A percentile compares a stretch with the other conserved stretches of the same genome.
Evolutionary conservation across 768 basidiomycete genomes (phyloP).

Genomic region (Trametes meyenii): DNA sequence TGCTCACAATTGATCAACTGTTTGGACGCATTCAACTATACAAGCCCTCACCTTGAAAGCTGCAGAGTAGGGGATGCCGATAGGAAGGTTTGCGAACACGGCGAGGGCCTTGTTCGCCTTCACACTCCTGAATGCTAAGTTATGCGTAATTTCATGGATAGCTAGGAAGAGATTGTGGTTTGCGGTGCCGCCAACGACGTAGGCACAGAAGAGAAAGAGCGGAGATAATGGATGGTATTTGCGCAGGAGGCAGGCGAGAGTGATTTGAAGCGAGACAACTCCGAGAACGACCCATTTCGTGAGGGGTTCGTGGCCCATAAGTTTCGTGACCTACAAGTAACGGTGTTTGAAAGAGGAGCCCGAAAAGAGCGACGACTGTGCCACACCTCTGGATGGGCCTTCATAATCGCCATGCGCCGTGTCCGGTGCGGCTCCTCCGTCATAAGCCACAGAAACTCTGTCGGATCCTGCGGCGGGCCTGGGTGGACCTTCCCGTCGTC

Average conservation of each 20-base stretch:
- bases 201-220: conserved; percentile 76
- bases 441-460: conserved; percentile 95
- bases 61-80: conserved; percentile 92
- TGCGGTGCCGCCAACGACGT: conserved; percentile 87
- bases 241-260: conserved; percentile 64
- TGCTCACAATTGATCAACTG: conserved; percentile 29
- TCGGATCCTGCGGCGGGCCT: conserved; percentile 69
- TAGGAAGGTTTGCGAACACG: conserved; percentile 90
- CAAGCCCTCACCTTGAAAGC: conserved; percentile 77
- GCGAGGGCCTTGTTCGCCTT: conserved; percentile 85
- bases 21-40: background rate
- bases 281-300: conserved; percentile 89
- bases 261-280: conserved; percentile 80
- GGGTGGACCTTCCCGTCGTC: conserved; percentile 46
- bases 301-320: conserved; percentile 93
- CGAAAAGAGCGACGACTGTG: background rate
- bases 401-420: conserved; percentile 85
- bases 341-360: background rate
- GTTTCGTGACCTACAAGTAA: conserved; percentile 75
- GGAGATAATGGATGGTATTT: conserved; percentile 69
- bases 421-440: conserved; percentile 97
- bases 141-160: conserved; percentile 98
- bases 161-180: conserved; percentile 99
- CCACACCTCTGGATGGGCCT: conserved; percentile 88
- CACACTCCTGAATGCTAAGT: conserved; percentile 87